Percentiles rank a stretch among this genome's conserved stretches.
Evolutionary conservation across 305 asterid genomes (phyloP).

Genomic region (Fraxinus ornus): DNA sequence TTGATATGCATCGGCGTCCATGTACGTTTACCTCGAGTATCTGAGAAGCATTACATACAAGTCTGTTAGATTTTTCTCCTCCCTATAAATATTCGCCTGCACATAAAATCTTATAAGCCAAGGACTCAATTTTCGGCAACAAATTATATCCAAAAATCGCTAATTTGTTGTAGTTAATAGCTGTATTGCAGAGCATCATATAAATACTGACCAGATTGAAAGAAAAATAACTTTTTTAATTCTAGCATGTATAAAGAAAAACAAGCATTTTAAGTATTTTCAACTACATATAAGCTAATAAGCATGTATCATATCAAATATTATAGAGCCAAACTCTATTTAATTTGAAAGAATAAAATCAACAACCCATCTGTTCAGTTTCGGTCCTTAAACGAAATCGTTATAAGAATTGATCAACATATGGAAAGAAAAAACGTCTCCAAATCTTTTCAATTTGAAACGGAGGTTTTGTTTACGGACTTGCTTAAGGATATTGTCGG

Average conservation of each 20-base stretch:
- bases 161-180: too few relatives aligned
- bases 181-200: background rate
- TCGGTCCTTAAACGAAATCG: background rate
- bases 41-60: slow-evolving; percentile 75
- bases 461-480: slow-evolving; percentile 28
- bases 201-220: background rate
- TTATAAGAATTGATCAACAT: background rate
- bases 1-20: slow-evolving; percentile 12
- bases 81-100: slow-evolving; percentile 81
- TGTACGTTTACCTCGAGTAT: slow-evolving; percentile 70
- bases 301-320: background rate
- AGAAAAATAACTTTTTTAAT: background rate
- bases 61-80: slow-evolving; percentile 69
- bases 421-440: too few relatives aligned
- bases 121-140: background rate
- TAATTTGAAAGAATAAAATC: background rate
- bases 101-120: background rate
- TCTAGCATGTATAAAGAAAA: background rate
- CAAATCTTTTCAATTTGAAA: background rate
- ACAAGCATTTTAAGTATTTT: background rate
- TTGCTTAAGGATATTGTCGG: slow-evolving; percentile 87
- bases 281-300: background rate
- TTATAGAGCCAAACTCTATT: background rate
- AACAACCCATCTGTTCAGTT: background rate
- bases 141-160: background rate